These are phyloP conservation scores for Naganishia sp. DNA, from an alignment of 1,284 basidiomycete genomes.

Conservation along the genomic window DNA sequence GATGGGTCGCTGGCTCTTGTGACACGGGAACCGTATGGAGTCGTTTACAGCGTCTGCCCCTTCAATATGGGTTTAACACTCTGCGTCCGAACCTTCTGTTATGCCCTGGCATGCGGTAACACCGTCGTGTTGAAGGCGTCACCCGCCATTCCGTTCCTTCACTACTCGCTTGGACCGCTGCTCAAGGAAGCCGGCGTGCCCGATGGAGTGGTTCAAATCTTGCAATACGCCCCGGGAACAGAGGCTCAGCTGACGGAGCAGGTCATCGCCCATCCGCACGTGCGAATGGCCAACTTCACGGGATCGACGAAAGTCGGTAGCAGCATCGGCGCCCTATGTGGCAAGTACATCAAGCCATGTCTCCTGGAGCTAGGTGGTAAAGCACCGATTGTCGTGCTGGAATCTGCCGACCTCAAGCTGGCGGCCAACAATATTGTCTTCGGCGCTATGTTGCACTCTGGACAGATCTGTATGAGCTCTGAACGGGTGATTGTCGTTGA, in stretches of 20 bases:
- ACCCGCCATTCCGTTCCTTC: slow-evolving; percentile 26
- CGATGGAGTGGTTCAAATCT: slow-evolving; percentile 26
- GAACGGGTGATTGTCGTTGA: slow-evolving; percentile 63
- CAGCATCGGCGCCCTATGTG: slow-evolving; percentile 50
- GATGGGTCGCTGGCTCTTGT: slow-evolving; percentile 31
- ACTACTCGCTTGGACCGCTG: slow-evolving; percentile 27
- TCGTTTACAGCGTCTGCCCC: slow-evolving; percentile 21
- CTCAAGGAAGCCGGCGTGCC: slow-evolving; percentile 31
- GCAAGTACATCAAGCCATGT: slow-evolving; percentile 54
- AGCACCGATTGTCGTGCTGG: slow-evolving; percentile 58
- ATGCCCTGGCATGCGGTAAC: slow-evolving; percentile 66
- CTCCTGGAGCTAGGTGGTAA: slow-evolving; percentile 57
- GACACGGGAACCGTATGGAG: slow-evolving; percentile 31
- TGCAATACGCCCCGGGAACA: slow-evolving; percentile 29
- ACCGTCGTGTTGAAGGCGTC: slow-evolving; percentile 61
- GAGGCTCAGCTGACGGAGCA: slow-evolving; percentile 26
- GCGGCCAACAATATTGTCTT: slow-evolving; percentile 61
- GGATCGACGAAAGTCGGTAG: slow-evolving; percentile 55
- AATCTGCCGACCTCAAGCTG: slow-evolving; percentile 64
- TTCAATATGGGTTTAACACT: slow-evolving; percentile 33
- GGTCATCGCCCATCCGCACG: slow-evolving; percentile 26
- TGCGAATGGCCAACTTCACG: slow-evolving; percentile 51
- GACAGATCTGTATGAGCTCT: slow-evolving; percentile 71
- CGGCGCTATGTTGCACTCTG: slow-evolving; percentile 64
- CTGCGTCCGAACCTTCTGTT: slow-evolving; percentile 30